phyloP scores from a whole-genome alignment of 768 basidiomycete genomes.

The Boletus sp. region DNA sequence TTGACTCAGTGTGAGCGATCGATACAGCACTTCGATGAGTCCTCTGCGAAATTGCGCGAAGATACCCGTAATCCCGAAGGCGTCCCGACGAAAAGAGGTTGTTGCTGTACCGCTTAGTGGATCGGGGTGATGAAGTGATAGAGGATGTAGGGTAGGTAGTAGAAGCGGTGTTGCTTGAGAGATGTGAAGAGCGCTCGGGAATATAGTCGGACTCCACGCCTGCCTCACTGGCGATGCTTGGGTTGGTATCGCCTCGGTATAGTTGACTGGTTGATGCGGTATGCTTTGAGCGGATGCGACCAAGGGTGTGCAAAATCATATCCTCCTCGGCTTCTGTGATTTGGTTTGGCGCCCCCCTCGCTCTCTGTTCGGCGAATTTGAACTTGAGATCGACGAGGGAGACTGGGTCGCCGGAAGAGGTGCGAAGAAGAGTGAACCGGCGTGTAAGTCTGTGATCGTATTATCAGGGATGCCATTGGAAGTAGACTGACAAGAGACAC shows the following conservation, averaged over 20 bases:
- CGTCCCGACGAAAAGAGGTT: conserved; percentile 83
- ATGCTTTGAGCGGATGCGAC: conserved; percentile 43
- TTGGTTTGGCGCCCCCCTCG: conserved; percentile 60
- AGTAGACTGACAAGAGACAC: conserved; percentile 32
- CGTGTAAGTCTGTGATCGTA: conserved; percentile 61
- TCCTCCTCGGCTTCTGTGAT: conserved; percentile 82
- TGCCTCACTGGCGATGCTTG: conserved; percentile 13
- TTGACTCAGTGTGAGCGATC: conserved; percentile 46
- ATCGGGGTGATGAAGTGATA: conserved; percentile 40
- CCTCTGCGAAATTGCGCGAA: conserved; percentile 52
- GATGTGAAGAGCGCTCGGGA: conserved; percentile 34
- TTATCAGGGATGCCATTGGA: conserved; percentile 8
- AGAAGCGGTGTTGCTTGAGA: conserved; percentile 37
- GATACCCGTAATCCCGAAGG: conserved; percentile 69
- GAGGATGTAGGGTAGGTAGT: conserved; percentile 39
- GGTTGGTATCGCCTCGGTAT: conserved; percentile 16
- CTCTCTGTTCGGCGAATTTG: conserved; percentile 74
- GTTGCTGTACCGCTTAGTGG: conserved; percentile 76
- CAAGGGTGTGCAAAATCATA: conserved; percentile 75
- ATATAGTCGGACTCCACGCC: conserved; percentile 30
- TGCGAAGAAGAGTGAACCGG: conserved; percentile 76
- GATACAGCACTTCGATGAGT: conserved; percentile 37
- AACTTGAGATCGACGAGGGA: conserved; percentile 60
- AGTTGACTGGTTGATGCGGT: conserved; percentile 18
- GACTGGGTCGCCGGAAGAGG: conserved; percentile 61